These are phyloP conservation scores for Tricholoma sp. DNA, from an alignment of 768 basidiomycete species.

Conservation along the genomic window DNA sequence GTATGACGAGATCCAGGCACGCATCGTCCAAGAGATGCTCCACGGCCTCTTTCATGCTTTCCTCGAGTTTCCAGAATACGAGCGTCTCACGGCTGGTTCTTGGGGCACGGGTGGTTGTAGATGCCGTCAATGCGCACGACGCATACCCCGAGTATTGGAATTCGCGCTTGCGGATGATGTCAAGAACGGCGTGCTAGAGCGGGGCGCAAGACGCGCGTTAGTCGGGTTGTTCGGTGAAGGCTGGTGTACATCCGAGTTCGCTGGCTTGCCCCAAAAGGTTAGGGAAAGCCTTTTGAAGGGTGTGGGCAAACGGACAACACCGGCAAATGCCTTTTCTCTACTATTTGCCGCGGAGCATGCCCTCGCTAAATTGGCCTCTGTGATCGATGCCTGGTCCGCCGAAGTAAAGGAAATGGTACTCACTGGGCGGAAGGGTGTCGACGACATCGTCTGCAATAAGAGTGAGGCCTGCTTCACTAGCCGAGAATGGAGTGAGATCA, in stretches of 20 bases:
- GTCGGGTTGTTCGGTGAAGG: conserved; percentile 84
- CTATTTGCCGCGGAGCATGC: conserved; percentile 65
- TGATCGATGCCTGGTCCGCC: conserved; percentile 72
- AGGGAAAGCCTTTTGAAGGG: conserved; percentile 70
- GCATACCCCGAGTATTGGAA: conserved; percentile 78
- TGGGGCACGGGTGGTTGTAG: conserved; percentile 85
- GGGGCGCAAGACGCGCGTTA: conserved; percentile 68
- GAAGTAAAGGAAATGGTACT: conserved; percentile 63
- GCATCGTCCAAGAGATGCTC: conserved; percentile 83
- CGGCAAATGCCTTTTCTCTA: conserved; percentile 61
- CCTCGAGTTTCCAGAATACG: conserved; percentile 75
- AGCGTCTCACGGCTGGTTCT: conserved; percentile 62
- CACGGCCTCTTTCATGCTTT: conserved; percentile 88
- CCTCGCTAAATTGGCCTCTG: conserved; percentile 43
- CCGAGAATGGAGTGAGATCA: conserved; percentile 67
- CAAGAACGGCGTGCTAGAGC: conserved; percentile 62
- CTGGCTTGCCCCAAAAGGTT: conserved; percentile 56
- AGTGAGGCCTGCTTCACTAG: conserved; percentile 63
- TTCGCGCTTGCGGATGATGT: conserved; percentile 79
- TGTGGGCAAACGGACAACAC: conserved; percentile 62
- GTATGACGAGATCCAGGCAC: conserved; percentile 73
- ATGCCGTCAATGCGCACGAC: conserved; percentile 76
- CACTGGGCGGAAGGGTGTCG: conserved; percentile 53
- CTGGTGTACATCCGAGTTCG: conserved; percentile 84
- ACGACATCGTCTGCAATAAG: conserved; percentile 54